Evolutionary conservation across 2,329 filamentous ascomycete species (phyloP), one percentile per base, ranked within the genome.

Genomic region (Cordyceps fumosorosea): DNA sequence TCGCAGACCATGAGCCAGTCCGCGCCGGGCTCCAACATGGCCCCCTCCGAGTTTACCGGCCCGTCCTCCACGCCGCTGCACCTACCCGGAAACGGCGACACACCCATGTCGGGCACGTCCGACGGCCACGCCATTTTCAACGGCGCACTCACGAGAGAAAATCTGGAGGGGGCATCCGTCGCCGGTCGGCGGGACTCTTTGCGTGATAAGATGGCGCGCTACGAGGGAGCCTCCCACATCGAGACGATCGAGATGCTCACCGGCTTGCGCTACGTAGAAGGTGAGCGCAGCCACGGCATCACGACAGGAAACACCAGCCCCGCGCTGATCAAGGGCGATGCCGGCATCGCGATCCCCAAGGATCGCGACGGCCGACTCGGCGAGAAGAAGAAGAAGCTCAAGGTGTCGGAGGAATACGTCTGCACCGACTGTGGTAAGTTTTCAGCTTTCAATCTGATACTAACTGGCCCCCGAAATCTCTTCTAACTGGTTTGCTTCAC

Each of bases 181-280:
- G 84, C 83, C 22, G 86, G 79, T 67, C 83, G 83, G 56, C 83
- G 87, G 1, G 91, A 96, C 70, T 91, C 89, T 57, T 88, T 93
- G 65, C 84, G 86, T 57, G 91, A 96, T 67, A 95, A 92, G 74
- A 92, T 93, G 88, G 89, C 89, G 7, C 84, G 89, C 51, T 91
- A 90, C 68, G 91, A 96, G 69, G 87, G 86, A 4, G 80, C 84
- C 29, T 87, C 85, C 0, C 90, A 93, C 69, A 85, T 91, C 5
- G 91, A 96, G 66, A 91, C 89, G 0, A 96, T 98, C 65, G 93
- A 97, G 74, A 91, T 96, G 84, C 81, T 97, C 64, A 98, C 93
- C 0, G 93, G 93, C 5, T 77, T 97, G 62, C 84, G 89, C 59
- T 97, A 96, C 72, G 84, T 89, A 20, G 91, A 96, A 67, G 93